Conservation (phyloP, 768 basidiomycete genomes). For the Lentinula sp. region DNA sequence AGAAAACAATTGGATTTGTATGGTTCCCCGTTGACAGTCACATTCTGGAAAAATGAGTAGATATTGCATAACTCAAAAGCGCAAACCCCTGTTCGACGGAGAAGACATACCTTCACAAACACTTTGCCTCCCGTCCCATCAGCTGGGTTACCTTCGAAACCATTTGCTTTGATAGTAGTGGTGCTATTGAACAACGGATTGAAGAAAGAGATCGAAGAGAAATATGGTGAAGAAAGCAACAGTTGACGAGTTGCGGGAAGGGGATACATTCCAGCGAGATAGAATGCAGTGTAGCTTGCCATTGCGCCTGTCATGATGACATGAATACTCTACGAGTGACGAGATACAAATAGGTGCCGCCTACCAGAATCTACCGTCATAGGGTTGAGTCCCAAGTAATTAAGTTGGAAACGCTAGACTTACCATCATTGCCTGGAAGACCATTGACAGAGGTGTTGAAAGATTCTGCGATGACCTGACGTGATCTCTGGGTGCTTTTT, state of each 20-base stretch:
- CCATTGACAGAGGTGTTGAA: slow-evolving; percentile 54
- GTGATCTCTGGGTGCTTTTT: slow-evolving; percentile 49
- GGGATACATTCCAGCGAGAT: slow-evolving; percentile 56
- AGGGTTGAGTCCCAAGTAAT: not conserved
- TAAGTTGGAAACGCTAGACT: not conserved
- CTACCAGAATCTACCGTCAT: not conserved
- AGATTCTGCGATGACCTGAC: slow-evolving; percentile 46
- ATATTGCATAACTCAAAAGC: not conserved
- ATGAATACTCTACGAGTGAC: not conserved
- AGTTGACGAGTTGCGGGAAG: slow-evolving; percentile 55
- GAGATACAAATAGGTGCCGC: not conserved
- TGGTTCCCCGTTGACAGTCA: slow-evolving; percentile 47
- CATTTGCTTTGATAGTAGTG: slow-evolving; percentile 45
- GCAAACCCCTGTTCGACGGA: not conserved
- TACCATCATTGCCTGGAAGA: slow-evolving; percentile 63
- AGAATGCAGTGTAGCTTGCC: slow-evolving; percentile 57
- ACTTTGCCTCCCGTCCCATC: slow-evolving; percentile 47
- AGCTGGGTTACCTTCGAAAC: slow-evolving; percentile 45
- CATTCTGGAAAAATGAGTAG: slow-evolving; percentile 31
- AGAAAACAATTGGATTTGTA: slow-evolving; percentile 61
- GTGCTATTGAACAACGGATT: slow-evolving; percentile 54
- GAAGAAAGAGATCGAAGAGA: slow-evolving; percentile 53
- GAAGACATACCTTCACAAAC: slow-evolving; percentile 39
- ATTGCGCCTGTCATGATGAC: slow-evolving; percentile 41
- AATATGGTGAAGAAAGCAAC: slow-evolving; percentile 57